Evolutionary conservation across 441 rosid genomes (phyloP).

Genomic region (Bruguiera hainesii): DNA sequence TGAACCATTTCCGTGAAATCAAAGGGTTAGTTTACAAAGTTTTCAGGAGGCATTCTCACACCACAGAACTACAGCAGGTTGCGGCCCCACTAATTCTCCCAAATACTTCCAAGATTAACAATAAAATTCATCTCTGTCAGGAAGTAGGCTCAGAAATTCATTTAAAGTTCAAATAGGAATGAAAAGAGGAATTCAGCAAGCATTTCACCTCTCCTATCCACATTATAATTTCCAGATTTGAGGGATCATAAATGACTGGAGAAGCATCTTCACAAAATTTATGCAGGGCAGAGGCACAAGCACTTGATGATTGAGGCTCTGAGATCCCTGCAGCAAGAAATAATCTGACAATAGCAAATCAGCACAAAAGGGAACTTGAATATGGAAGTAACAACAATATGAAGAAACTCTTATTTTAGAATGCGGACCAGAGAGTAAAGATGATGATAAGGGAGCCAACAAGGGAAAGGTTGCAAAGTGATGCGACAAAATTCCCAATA

Average conservation of each 20-base stretch:
- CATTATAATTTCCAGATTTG: constrained; percentile 88
- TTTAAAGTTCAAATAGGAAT: neutral
- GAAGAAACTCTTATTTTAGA: constrained; percentile 2
- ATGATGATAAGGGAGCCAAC: constrained; percentile 4
- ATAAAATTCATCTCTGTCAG: neutral
- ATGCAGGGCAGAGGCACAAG: constrained; percentile 87
- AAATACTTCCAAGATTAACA: too few species aligned
- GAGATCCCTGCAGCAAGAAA: constrained; percentile 95
- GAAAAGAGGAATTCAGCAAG: neutral
- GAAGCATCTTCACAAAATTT: constrained; percentile 90
- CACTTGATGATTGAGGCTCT: constrained; percentile 66
- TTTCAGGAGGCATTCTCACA: too few species aligned
- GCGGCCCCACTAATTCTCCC: too few species aligned
- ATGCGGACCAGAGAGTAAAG: neutral
- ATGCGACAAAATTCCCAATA: neutral
- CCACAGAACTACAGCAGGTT: too few species aligned
- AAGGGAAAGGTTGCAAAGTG: neutral
- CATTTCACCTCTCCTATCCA: constrained; percentile 85
- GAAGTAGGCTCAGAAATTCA: neutral
- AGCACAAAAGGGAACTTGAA: constrained; percentile 28
- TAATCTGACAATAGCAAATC: constrained; percentile 68
- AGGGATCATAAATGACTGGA: constrained; percentile 60
- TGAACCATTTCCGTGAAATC: too few species aligned
- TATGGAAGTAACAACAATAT: constrained; percentile 5
- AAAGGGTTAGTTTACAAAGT: too few species aligned